phyloP scores from a whole-genome alignment of 345 rosid genomes.

The Erysimum cheiranthoides region DNA sequence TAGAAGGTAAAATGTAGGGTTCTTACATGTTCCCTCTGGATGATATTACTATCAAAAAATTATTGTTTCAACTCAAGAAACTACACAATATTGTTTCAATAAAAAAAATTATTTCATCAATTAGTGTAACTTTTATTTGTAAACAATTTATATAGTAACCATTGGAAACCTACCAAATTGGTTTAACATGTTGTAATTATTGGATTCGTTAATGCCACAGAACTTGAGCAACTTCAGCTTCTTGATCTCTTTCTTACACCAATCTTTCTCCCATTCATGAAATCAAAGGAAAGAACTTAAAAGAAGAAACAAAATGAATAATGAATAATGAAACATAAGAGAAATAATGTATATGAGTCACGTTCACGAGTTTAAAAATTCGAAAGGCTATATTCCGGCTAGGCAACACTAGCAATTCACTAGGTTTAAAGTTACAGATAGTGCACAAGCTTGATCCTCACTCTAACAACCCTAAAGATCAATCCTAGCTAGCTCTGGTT shows the following conservation, averaged over 20 bases:
- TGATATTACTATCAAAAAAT: not conserved
- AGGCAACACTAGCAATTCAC: not conserved
- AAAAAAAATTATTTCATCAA: not conserved
- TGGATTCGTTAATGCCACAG: not conserved
- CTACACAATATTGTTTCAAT: not conserved
- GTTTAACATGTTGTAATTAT: not conserved
- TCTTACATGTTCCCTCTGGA: not conserved
- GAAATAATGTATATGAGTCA: not conserved
- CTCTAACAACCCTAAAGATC: not conserved
- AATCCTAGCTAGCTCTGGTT: not conserved
- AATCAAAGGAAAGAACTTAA: not conserved
- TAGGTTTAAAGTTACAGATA: not conserved
- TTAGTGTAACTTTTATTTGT: not conserved
- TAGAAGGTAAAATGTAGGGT: not conserved
- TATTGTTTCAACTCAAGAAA: not conserved
- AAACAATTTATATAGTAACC: not conserved
- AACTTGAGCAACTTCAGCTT: not conserved
- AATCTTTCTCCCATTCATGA: not conserved
- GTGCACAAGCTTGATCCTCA: conserved; percentile 1
- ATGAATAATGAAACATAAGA: not conserved
- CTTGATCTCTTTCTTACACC: not conserved
- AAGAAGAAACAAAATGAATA: not conserved
- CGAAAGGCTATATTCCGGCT: not conserved
- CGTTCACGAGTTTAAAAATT: not conserved
- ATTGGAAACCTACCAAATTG: not conserved